Evolutionary conservation across 2,329 filamentous ascomycete species (phyloP).

Genomic region (Fusarium sp.): DNA sequence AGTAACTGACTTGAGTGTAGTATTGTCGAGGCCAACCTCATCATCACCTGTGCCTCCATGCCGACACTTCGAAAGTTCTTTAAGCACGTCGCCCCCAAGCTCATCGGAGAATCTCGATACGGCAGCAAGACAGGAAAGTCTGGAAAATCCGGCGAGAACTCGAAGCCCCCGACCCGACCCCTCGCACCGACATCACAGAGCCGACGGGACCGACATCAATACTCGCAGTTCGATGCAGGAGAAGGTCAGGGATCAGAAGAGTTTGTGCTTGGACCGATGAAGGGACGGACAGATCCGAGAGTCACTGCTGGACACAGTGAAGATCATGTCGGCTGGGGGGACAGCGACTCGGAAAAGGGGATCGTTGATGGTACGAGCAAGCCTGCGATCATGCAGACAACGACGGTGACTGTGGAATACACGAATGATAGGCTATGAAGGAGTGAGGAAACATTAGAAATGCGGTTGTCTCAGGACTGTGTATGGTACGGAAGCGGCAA

Average conservation of each 20-base stretch:
- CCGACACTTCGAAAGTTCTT: conserved; percentile 56
- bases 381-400: conserved; percentile 39
- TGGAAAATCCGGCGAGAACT: conserved; percentile 7
- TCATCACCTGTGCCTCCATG: conserved; percentile 55
- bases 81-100: conserved; percentile 49
- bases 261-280: conserved; percentile 20
- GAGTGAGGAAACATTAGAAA: neutral
- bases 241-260: conserved; percentile 8
- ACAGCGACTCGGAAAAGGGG: conserved; percentile 38
- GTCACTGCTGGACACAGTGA: conserved; percentile 27
- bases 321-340: conserved; percentile 25
- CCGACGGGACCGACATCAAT: conserved; percentile 32
- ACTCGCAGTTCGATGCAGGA: conserved; percentile 38
- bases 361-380: conserved; percentile 21
- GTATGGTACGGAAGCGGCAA: neutral
- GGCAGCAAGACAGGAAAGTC: conserved; percentile 39
- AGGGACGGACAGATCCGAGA: conserved; percentile 16
- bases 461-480: neutral
- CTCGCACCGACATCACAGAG: conserved; percentile 19
- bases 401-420: conserved; percentile 40
- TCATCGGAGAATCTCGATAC: conserved; percentile 45
- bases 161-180: conserved; percentile 17
- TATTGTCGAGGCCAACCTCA: conserved; percentile 53
- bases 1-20: neutral
- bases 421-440: conserved; percentile 2